A percentile compares a stretch with the other conserved stretches of the same genome.
phyloP scores from a whole-genome alignment of 2,329 filamentous ascomycete species.

The Torrubiella hemipterigena region DNA sequence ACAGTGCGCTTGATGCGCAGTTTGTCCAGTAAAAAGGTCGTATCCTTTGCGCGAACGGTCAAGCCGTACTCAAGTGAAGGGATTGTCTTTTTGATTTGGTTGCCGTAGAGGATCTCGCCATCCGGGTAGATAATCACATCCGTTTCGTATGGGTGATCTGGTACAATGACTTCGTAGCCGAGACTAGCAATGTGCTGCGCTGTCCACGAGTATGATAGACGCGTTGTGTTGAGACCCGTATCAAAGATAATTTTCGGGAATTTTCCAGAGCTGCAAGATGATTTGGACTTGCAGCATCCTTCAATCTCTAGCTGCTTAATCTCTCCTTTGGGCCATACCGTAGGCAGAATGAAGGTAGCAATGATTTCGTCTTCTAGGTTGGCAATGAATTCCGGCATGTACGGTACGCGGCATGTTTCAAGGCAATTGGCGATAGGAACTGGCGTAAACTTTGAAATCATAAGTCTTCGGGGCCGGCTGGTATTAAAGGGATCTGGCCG shows the following conservation, averaged over 20 bases:
- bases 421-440: slow-evolving; percentile 8
- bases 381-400: slow-evolving; percentile 11
- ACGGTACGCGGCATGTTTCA: slow-evolving; percentile 10
- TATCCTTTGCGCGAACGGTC: slow-evolving; percentile 13
- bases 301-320: slow-evolving; percentile 10
- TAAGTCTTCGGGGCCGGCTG: slow-evolving; percentile 11
- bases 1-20: slow-evolving; percentile 11
- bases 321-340: slow-evolving; percentile 9
- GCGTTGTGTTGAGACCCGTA: slow-evolving; percentile 11
- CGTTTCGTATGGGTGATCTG: slow-evolving; percentile 32
- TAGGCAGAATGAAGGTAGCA: slow-evolving; percentile 5
- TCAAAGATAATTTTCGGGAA: slow-evolving; percentile 10
- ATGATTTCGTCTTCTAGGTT: slow-evolving; percentile 11
- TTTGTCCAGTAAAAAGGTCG: slow-evolving; percentile 16
- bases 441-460: slow-evolving; percentile 13
- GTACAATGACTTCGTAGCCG: slow-evolving; percentile 26
- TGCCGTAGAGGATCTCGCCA: slow-evolving; percentile 16
- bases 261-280: neutral
- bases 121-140: slow-evolving; percentile 26
- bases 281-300: slow-evolving; percentile 10
- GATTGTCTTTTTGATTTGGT: slow-evolving; percentile 7
- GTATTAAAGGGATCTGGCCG: slow-evolving; percentile 17
- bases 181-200: slow-evolving; percentile 25
- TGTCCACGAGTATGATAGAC: slow-evolving; percentile 25
- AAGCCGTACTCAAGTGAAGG: slow-evolving; percentile 8